phyloP scores from a whole-genome alignment of 1,284 basidiomycete species.

The Ustilago tritici region DNA sequence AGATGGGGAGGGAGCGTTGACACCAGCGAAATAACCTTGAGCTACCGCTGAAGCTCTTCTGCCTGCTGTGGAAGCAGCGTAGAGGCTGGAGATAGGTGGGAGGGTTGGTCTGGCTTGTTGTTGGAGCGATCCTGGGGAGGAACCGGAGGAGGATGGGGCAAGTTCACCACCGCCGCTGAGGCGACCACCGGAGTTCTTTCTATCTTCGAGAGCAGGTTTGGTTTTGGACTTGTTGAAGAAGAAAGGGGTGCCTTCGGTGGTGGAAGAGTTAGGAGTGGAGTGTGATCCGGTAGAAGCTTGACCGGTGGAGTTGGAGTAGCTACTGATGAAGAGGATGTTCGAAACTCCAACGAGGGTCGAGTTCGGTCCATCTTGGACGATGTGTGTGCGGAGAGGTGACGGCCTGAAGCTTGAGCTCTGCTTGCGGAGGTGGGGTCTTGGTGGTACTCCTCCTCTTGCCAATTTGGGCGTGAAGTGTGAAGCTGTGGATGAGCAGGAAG shows the following conservation, averaged over 20 bases:
- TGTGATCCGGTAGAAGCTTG: slow-evolving; percentile 9
- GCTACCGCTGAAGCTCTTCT: neutral
- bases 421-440: neutral
- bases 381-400: slow-evolving; percentile 14
- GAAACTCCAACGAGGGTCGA: slow-evolving; percentile 29
- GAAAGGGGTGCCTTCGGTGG: slow-evolving; percentile 15
- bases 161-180: neutral
- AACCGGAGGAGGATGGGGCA: neutral
- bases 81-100: slow-evolving; percentile 27
- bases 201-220: neutral
- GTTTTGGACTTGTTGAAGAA: slow-evolving; percentile 1
- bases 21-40: neutral
- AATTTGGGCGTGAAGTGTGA: slow-evolving; percentile 6
- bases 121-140: slow-evolving; percentile 4
- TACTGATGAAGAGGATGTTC: slow-evolving; percentile 35
- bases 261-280: slow-evolving; percentile 23
- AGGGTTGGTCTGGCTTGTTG: slow-evolving; percentile 14
- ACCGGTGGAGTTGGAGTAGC: slow-evolving; percentile 19
- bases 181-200: neutral
- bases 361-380: neutral
- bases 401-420: neutral
- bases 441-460: slow-evolving; percentile 3
- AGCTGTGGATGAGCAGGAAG: slow-evolving; percentile 18
- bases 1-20: neutral
- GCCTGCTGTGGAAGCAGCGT: neutral